Percentiles rank a stretch among this genome's conserved stretches.
phyloP scores from a whole-genome alignment of 129 eudicot genomes.

The Artemisia annua region DNA sequence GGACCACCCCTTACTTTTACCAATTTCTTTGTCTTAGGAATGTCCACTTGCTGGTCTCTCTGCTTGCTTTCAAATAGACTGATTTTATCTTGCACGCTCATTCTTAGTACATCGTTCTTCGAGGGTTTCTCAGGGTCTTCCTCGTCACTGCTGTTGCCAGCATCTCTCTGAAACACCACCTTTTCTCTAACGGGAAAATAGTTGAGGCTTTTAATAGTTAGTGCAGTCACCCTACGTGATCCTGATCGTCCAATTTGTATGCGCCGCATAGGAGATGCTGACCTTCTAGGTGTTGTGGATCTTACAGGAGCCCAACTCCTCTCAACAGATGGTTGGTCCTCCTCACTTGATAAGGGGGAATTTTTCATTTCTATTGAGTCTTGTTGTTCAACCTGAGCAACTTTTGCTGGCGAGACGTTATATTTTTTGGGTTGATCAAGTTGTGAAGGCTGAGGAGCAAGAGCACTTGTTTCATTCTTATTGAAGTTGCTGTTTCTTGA shows the following conservation, averaged over 20 bases:
- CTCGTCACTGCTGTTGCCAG: constrained; percentile 56
- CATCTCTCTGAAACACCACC: constrained; percentile 47
- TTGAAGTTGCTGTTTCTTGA: constrained; percentile 22
- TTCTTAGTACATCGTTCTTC: constrained; percentile 56
- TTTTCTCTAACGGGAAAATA: constrained; percentile 66
- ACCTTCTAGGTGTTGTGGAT: constrained; percentile 86
- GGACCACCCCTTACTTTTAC: constrained; percentile 42
- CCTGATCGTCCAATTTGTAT: constrained; percentile 90
- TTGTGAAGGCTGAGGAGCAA: constrained; percentile 21
- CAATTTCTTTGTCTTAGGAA: constrained; percentile 42
- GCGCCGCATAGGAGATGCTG: constrained; percentile 95
- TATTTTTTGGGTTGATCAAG: constrained; percentile 47
- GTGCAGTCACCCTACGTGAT: constrained; percentile 72
- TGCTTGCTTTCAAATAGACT: constrained; percentile 94
- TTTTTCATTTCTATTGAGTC: constrained; percentile 61
- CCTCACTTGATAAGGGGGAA: constrained; percentile 75
- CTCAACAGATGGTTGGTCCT: constrained; percentile 67
- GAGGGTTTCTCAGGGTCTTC: constrained; percentile 47
- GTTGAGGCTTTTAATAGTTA: constrained; percentile 75
- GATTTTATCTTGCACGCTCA: constrained; percentile 94
- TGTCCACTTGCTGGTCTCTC: constrained; percentile 45
- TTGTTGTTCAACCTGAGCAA: constrained; percentile 64
- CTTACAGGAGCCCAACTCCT: constrained; percentile 66
- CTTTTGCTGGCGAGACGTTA: constrained; percentile 64
- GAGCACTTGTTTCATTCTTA: constrained; percentile 6